Conservation (phyloP, 2,329 filamentous ascomycete genomes). For the Arthroderma uncinatum region DNA sequence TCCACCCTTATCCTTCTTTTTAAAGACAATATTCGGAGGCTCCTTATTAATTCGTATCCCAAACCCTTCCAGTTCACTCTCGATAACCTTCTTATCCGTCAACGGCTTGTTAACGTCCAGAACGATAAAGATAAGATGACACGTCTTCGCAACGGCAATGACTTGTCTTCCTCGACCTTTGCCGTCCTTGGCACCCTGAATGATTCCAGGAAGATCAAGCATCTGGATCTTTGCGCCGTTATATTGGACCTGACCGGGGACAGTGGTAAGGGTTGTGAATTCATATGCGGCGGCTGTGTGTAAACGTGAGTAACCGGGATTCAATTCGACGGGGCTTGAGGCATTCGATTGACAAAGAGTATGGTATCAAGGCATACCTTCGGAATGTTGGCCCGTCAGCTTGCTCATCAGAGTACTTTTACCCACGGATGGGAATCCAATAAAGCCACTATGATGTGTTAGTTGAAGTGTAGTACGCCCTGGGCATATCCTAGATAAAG, state of each 20-base stretch:
- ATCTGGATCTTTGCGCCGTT: conserved; percentile 98
- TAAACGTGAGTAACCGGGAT: conserved; percentile 7
- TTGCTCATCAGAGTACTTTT: conserved; percentile 96
- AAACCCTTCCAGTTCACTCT: conserved; percentile 89
- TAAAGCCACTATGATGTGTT: conserved; percentile 54
- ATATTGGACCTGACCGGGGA: conserved; percentile 90
- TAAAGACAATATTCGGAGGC: conserved; percentile 97
- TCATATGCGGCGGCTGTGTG: conserved; percentile 75
- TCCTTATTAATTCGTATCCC: conserved; percentile 96
- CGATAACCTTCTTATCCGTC: conserved; percentile 92
- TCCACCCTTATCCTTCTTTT: conserved; percentile 98
- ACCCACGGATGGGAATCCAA: conserved; percentile 94
- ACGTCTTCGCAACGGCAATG: conserved; percentile 97
- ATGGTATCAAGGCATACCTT: conserved; percentile 38
- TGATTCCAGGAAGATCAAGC: conserved; percentile 96
- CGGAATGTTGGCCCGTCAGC: conserved; percentile 91
- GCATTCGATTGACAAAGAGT: not conserved
- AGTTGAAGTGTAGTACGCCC: too few species aligned
- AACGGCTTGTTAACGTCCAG: conserved; percentile 97
- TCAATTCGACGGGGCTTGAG: too few species aligned
- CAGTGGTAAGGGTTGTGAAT: conserved; percentile 95
- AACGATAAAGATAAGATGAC: conserved; percentile 96
- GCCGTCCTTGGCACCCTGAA: conserved; percentile 95
- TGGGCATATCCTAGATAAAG: too few species aligned
- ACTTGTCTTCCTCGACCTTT: conserved; percentile 96